phyloP scores from a whole-genome alignment of 2,329 filamentous ascomycete genomes.

The Claviceps lovelessii region DNA sequence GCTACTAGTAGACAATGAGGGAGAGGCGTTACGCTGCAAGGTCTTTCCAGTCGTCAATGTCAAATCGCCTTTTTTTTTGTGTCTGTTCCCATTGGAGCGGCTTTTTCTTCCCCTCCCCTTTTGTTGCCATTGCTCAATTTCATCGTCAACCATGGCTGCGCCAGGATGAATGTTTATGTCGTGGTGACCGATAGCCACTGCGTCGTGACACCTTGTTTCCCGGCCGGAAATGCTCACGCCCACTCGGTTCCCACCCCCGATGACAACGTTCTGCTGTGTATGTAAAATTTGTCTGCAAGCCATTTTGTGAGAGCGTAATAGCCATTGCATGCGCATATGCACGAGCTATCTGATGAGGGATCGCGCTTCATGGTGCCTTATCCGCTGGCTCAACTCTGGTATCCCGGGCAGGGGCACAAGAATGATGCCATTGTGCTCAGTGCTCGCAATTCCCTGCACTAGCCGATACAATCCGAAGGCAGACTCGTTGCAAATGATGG shows the following conservation, averaged over 20 bases:
- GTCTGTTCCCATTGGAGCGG: no score
- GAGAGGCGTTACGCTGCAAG: no score
- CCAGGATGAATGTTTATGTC: background rate
- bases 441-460: background rate
- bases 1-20: background rate
- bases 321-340: background rate
- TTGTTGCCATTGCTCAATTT: background rate
- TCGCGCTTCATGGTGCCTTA: background rate
- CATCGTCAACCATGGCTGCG: background rate
- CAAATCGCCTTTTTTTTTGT: background rate
- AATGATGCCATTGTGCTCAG: background rate
- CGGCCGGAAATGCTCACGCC: background rate
- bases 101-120: background rate
- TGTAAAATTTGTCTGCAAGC: background rate
- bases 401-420: background rate
- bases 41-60: background rate
- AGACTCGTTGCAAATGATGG: background rate
- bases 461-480: background rate
- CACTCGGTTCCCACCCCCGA: background rate
- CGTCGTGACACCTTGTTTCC: background rate
- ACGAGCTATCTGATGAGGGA: background rate
- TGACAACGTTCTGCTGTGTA: background rate
- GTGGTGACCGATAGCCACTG: background rate
- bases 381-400: background rate
- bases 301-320: background rate